These are phyloP conservation scores for Periconia macrospinosa DNA, from an alignment of 2,329 filamentous ascomycete genomes.

Conservation along the genomic window DNA sequence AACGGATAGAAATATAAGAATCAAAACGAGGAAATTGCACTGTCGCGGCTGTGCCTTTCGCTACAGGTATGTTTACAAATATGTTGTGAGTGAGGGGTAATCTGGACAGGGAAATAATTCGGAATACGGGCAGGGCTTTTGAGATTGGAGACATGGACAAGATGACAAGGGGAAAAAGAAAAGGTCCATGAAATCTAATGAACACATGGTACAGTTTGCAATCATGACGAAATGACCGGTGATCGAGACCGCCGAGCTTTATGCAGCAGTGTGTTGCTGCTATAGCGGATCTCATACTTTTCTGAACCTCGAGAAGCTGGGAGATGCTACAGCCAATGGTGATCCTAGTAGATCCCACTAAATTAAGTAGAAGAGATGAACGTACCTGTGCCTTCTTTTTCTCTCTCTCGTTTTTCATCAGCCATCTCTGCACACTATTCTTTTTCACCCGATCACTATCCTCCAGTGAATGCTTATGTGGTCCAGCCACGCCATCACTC, in stretches of 20 bases:
- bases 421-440: slow-evolving; percentile 70
- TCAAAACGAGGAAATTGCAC: not conserved
- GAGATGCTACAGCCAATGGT: not conserved
- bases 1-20: slow-evolving; percentile 9
- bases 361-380: not conserved
- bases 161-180: not conserved
- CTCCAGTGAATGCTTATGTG: slow-evolving; percentile 73
- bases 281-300: slow-evolving; percentile 3
- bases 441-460: slow-evolving; percentile 81
- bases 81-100: not conserved
- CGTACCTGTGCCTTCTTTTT: slow-evolving; percentile 58
- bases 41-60: not conserved
- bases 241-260: slow-evolving; percentile 2
- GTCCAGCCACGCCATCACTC: slow-evolving; percentile 67
- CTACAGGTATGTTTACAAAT: not conserved
- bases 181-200: too few relatives aligned
- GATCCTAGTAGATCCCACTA: not conserved
- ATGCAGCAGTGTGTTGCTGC: slow-evolving; percentile 10
- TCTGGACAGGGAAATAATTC: not conserved
- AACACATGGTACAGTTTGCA: not conserved
- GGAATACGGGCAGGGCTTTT: not conserved
- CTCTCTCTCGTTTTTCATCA: slow-evolving; percentile 67
- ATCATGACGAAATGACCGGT: slow-evolving; percentile 13
- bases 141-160: slow-evolving; percentile 3
- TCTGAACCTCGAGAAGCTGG: not conserved